Evolutionary conservation across 2,329 filamentous ascomycete genomes (phyloP).

Genomic region (Trichoderma endophyticum): DNA sequence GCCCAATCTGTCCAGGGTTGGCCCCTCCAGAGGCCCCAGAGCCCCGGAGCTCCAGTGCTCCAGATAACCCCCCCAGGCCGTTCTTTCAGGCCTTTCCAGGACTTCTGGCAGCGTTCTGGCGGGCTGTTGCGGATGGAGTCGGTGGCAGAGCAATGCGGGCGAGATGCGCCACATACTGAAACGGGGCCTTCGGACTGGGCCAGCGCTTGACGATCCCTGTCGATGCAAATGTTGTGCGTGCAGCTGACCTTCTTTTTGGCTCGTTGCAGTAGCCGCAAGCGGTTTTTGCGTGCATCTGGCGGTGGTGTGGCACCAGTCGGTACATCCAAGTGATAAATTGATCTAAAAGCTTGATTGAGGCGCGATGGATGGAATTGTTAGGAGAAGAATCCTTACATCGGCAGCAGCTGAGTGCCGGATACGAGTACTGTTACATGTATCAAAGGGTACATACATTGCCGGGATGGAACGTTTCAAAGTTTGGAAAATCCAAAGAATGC

Average conservation of each 20-base stretch:
- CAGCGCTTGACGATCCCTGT: conserved; percentile 5
- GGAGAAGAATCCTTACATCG: background rate
- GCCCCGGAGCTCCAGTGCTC: background rate
- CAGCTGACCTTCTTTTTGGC: conserved; percentile 23
- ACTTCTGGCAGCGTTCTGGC: conserved; percentile 1
- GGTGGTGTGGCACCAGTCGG: background rate
- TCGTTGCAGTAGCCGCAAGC: conserved; percentile 19
- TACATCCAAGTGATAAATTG: background rate
- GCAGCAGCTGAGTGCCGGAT: background rate
- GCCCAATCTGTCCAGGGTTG: background rate
- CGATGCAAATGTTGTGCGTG: conserved; percentile 23
- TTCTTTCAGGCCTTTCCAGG: background rate
- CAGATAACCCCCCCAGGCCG: background rate
- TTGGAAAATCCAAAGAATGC: background rate
- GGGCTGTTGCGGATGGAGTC: background rate
- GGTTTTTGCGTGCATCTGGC: background rate
- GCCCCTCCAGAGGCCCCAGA: background rate
- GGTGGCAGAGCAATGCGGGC: conserved; percentile 3
- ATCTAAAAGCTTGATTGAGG: background rate
- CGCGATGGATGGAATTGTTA: background rate
- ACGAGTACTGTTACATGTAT: background rate
- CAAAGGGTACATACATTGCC: background rate
- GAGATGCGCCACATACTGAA: background rate
- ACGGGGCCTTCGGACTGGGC: background rate
- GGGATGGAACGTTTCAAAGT: background rate